Evolutionary conservation across 1,284 basidiomycete genomes (phyloP), one percentile per base, ranked within the genome.

Genomic region (Malassezia arunalokei): DNA sequence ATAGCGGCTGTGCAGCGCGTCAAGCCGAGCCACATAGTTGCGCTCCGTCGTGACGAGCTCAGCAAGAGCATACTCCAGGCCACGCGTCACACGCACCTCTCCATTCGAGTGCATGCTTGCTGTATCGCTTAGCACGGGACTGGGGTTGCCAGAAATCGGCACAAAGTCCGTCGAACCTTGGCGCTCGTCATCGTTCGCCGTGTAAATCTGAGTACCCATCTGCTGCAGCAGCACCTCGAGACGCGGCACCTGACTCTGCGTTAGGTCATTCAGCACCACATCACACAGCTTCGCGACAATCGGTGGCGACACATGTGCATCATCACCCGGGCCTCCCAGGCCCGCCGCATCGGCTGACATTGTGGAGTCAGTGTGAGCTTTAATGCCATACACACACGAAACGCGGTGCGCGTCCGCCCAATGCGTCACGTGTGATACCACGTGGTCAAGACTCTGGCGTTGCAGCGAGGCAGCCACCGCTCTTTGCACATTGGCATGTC

Each of bases 1-100:
- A 70, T 95, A 96, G 31, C 51, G 60, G 27, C 53, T 38, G 43
- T 61, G 54, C 6, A 73, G 59, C 8, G 64, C 60, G 31, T 71
- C 64, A 44, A 73, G 56, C 15, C 70, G 59, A 6, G 51, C 51
- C 8, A 73, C 66, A 44, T 73, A 73, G 58, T 61, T 71, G 38
- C 60, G 57, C 51, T 71, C 70, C 2, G 67, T 70, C n/a, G 68
- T 62, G 38, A 71, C 55, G 40, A 73, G 64, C 56, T 73, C 70
- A 17, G 60, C 29, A 24, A 54, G 29, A 1, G 47, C 52, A n/a
- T 45, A 45, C 42, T 45, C 43, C 17, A 54, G 27, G 24, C 42
- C 41, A 6, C 39, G 35, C 6, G 52, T 48, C 24, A 54, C 43
- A 14, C 43, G 37, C 4, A 39, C 12, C 6, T 48, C 47, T 5